phyloP scores from a whole-genome alignment of 768 basidiomycete genomes.

The Hygrophorus russula region DNA sequence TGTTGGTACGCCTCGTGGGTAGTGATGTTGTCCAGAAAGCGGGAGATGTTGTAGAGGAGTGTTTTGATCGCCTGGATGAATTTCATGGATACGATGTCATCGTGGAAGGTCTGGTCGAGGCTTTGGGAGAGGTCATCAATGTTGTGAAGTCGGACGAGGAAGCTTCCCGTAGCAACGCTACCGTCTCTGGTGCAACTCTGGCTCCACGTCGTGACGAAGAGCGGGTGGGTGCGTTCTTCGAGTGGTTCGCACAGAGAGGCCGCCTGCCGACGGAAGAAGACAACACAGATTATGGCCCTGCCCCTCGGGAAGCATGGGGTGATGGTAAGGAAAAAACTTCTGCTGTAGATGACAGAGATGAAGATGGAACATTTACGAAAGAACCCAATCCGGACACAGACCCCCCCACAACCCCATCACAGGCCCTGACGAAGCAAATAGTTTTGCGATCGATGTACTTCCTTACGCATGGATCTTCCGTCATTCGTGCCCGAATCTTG shows the following conservation, averaged over 20 bases:
- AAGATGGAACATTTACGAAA: conserved; percentile 6
- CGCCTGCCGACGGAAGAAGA: conserved; percentile 24
- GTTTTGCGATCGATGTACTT: conserved; percentile 82
- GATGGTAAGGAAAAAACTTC: conserved; percentile 15
- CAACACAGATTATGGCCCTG: conserved; percentile 42
- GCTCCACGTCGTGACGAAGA: conserved; percentile 17
- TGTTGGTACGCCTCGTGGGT: conserved; percentile 83
- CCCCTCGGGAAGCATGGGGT: conserved; percentile 51
- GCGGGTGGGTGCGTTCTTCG: conserved; percentile 40
- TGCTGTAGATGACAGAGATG: conserved; percentile 14
- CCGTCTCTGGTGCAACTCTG: conserved; percentile 13
- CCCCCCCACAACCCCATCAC: conserved; percentile 52
- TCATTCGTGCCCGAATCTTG: conserved; percentile 78
- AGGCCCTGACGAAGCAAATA: conserved; percentile 74
- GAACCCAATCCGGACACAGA: conserved; percentile 32
- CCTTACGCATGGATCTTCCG: conserved; percentile 80
- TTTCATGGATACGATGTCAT: conserved; percentile 87
- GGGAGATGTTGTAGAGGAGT: conserved; percentile 92
- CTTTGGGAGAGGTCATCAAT: conserved; percentile 74
- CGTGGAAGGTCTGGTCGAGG: conserved; percentile 81
- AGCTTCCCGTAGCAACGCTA: conserved; percentile 10
- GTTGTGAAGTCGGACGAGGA: conserved; percentile 54
- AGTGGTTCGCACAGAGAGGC: conserved; percentile 52
- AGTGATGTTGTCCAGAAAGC: conserved; percentile 80
- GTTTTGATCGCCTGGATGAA: conserved; percentile 93